Conservation (phyloP, 768 basidiomycete species). For the Mycena indigotica region DNA sequence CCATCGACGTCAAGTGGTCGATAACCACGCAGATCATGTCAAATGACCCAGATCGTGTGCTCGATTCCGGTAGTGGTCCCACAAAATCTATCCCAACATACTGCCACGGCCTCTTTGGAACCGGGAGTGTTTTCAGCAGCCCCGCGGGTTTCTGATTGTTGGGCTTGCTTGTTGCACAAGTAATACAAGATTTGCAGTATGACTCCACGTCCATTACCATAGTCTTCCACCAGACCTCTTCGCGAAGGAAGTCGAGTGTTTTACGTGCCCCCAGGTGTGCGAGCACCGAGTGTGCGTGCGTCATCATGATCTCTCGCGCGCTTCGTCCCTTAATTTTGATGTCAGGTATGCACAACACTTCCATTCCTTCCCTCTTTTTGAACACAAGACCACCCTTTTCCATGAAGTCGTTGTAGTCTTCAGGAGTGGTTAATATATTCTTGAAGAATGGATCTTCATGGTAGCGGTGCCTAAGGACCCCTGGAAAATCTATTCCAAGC, state of each 20-base stretch:
- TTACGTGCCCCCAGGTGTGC: conserved; percentile 38
- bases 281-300: conserved; percentile 22
- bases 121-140: conserved; percentile 36
- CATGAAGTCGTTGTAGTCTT: conserved; percentile 31
- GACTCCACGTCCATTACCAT: conserved; percentile 24
- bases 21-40: conserved; percentile 28
- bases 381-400: conserved; percentile 1
- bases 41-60: conserved; percentile 40
- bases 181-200: conserved; percentile 38
- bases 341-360: conserved; percentile 28
- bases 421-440: conserved; percentile 25
- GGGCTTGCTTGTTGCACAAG: conserved; percentile 36
- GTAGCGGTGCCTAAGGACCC: background rate
- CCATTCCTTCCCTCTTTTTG: background rate
- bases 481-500: background rate
- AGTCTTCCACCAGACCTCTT: conserved; percentile 45
- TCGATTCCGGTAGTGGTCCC: conserved; percentile 40
- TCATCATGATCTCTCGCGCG: conserved; percentile 46
- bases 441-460: conserved; percentile 28
- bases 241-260: conserved; percentile 34
- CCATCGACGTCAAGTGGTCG: conserved; percentile 37
- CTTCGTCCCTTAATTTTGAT: conserved; percentile 40
- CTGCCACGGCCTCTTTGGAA: conserved; percentile 39
- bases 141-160: conserved; percentile 40
- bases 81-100: conserved; percentile 47